Conservation (phyloP, 148 eudicot genomes). For the Spergularia bocconei region DNA sequence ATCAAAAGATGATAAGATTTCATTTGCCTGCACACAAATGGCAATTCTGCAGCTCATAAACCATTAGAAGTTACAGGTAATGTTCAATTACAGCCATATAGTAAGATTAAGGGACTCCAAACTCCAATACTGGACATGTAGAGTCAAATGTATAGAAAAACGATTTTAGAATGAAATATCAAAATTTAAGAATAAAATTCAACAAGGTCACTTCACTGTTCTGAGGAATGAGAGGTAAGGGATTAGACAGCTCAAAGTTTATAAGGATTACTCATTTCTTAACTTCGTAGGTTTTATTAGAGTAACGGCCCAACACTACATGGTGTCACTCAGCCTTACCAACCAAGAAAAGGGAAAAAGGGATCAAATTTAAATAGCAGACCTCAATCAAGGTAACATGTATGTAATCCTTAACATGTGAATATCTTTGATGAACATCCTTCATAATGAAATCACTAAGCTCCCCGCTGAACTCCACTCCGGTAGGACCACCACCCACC, state of each 20-base stretch:
- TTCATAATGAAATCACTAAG: conserved; percentile 89
- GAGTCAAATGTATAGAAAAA: no score
- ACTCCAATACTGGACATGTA: no score
- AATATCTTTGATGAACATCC: conserved; percentile 84
- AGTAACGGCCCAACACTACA: no score
- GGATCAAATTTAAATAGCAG: not conserved
- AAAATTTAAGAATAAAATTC: no score
- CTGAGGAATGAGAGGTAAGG: no score
- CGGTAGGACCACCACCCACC: conserved; percentile 99
- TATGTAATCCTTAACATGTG: conserved; percentile 85
- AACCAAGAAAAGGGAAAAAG: not conserved
- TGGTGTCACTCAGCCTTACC: not conserved
- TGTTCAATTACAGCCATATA: not conserved
- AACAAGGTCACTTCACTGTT: no score
- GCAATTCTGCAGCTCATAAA: conserved; percentile 3
- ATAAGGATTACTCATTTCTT: no score
- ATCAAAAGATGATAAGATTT: conserved; percentile 92
- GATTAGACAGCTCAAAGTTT: no score
- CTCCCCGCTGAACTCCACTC: conserved; percentile 97
- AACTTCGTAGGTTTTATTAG: no score
- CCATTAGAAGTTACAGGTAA: not conserved
- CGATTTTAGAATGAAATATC: no score
- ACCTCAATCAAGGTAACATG: conserved; percentile 94
- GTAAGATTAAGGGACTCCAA: no score
- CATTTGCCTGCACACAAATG: conserved; percentile 66